Conservation (phyloP, 352 stramenopile genomes). For the Globisporangium cystogenes region DNA sequence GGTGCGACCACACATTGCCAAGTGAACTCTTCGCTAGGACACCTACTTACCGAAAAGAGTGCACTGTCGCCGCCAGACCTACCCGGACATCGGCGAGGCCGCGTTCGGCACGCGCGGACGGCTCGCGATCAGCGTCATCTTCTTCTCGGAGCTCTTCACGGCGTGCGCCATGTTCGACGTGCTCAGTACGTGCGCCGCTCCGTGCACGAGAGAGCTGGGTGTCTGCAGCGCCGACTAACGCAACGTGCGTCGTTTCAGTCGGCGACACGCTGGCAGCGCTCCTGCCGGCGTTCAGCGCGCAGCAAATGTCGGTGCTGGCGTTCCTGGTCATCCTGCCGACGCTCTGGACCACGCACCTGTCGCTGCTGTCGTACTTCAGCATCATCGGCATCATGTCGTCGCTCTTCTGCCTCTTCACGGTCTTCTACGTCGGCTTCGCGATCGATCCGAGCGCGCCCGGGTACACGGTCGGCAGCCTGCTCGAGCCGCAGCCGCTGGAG, state of each 20-base stretch:
- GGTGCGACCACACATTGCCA: too few relatives aligned
- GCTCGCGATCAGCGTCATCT: slow-evolving; percentile 70
- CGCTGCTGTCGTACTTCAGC: slow-evolving; percentile 81
- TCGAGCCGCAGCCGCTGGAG: slow-evolving; percentile 52
- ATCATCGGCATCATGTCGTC: slow-evolving; percentile 83
- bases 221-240: not conserved
- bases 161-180: slow-evolving; percentile 79
- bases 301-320: slow-evolving; percentile 57
- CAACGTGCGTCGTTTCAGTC: slow-evolving; percentile 22
- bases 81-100: slow-evolving; percentile 77
- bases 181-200: slow-evolving; percentile 42
- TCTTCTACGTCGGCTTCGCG: slow-evolving; percentile 72
- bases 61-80: slow-evolving; percentile 32
- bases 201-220: not conserved
- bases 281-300: slow-evolving; percentile 54
- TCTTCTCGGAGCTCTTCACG: slow-evolving; percentile 80
- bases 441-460: slow-evolving; percentile 32
- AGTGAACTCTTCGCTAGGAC: too few relatives aligned
- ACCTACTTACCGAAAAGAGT: not conserved
- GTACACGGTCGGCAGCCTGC: slow-evolving; percentile 49
- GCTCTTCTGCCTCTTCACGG: slow-evolving; percentile 66
- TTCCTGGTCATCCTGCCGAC: slow-evolving; percentile 75
- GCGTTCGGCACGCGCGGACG: slow-evolving; percentile 68
- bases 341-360: slow-evolving; percentile 77
- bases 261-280: slow-evolving; percentile 70